phyloP scores from a whole-genome alignment of 2,329 filamentous ascomycete species.

The Grosmannia clavigera region DNA sequence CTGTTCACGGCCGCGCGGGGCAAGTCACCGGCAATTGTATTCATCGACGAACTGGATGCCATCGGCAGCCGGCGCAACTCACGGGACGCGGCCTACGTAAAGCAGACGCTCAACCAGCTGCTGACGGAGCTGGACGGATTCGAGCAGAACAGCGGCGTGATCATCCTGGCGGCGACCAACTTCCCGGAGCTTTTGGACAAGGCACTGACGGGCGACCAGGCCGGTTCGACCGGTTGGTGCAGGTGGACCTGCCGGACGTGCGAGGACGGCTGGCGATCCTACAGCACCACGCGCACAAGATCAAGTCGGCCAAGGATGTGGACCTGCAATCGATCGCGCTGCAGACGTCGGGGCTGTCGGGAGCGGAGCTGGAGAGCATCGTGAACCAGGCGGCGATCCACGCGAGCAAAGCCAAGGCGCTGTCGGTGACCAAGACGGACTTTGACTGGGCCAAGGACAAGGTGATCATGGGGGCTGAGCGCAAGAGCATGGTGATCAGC shows the following conservation, averaged over 20 bases:
- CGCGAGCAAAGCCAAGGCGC: slow-evolving; percentile 76
- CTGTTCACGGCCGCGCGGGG: slow-evolving; percentile 23
- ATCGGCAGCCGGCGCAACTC: slow-evolving; percentile 91
- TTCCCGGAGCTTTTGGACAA: slow-evolving; percentile 91
- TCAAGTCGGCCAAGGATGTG: slow-evolving; percentile 68
- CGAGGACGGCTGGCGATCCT: slow-evolving; percentile 86
- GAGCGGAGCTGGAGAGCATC: slow-evolving; percentile 91
- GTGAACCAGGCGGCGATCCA: slow-evolving; percentile 92
- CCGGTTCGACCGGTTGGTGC: slow-evolving; percentile 87
- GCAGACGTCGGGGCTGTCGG: slow-evolving; percentile 83
- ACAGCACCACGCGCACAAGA: slow-evolving; percentile 85
- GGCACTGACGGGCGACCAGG: slow-evolving; percentile 84
- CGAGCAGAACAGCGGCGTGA: slow-evolving; percentile 85
- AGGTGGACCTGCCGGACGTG: slow-evolving; percentile 81
- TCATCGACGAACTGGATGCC: slow-evolving; percentile 85
- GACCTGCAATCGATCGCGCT: slow-evolving; percentile 75
- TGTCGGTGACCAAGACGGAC: slow-evolving; percentile 62
- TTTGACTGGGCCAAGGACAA: slow-evolving; percentile 98
- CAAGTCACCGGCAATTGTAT: slow-evolving; percentile 45
- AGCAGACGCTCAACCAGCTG: slow-evolving; percentile 94
- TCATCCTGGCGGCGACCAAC: slow-evolving; percentile 93
- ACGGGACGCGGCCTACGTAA: slow-evolving; percentile 85
- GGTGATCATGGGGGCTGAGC: slow-evolving; percentile 92
- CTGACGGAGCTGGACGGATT: slow-evolving; percentile 96
- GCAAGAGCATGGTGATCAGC: slow-evolving; percentile 77